phyloP scores from a whole-genome alignment of 192 early-diverging fungal species.

The Rhizophagus sp. region DNA sequence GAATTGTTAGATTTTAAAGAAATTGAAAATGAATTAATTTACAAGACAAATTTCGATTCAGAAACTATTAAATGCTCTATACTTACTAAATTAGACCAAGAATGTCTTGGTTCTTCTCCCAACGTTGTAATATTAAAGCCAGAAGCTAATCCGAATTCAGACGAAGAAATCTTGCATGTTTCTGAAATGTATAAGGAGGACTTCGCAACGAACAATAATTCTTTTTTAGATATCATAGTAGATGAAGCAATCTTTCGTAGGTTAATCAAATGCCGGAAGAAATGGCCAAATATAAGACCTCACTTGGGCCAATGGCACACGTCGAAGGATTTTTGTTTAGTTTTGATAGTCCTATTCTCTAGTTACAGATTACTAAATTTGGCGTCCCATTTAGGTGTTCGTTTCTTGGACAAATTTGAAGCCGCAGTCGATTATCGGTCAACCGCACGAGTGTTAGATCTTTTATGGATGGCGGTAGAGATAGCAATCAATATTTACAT shows the following conservation, averaged over 20 bases:
- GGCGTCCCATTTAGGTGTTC: not conserved
- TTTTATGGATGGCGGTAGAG: not conserved
- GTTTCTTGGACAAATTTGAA: slow-evolving; percentile 23
- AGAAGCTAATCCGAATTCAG: no score
- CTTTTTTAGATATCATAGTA: not conserved
- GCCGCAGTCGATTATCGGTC: not conserved
- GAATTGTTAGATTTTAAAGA: no score
- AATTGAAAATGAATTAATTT: no score
- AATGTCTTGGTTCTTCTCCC: no score
- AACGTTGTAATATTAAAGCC: no score
- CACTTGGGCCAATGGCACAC: slow-evolving; percentile 1
- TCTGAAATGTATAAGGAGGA: no score
- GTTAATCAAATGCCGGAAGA: not conserved
- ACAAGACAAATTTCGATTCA: not conserved
- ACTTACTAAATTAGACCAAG: no score
- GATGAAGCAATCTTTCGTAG: not conserved
- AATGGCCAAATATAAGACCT: not conserved
- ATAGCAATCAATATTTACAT: slow-evolving; percentile 2
- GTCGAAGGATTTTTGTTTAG: not conserved
- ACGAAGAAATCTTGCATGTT: no score
- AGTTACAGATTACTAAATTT: not conserved
- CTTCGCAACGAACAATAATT: not conserved
- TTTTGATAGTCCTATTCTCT: slow-evolving; percentile 4
- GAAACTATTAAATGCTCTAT: not conserved
- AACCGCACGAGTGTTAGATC: not conserved